A percentile compares a stretch with the other conserved stretches of the same genome.
Evolutionary conservation across 805 yeast species (phyloP).

Genomic region (Jamesozyma piceae): DNA sequence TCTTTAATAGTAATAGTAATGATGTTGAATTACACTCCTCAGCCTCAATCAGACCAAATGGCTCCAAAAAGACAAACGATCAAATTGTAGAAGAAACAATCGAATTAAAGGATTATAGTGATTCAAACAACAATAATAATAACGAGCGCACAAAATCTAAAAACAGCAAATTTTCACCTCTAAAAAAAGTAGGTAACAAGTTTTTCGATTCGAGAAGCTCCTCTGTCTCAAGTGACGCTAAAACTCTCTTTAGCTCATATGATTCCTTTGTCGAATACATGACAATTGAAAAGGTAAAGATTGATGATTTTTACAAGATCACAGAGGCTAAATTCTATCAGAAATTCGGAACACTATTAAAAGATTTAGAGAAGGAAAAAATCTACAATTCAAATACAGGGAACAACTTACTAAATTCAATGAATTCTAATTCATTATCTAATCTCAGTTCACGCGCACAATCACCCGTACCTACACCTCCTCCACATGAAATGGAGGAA

Average conservation of each 20-base stretch:
- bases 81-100: slow-evolving; percentile 12
- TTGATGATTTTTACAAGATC: slow-evolving; percentile 42
- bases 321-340: slow-evolving; percentile 40
- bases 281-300: slow-evolving; percentile 40
- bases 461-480: not conserved
- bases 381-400: slow-evolving; percentile 3
- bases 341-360: slow-evolving; percentile 38
- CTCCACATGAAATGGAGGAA: not conserved
- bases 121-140: not conserved
- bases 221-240: slow-evolving; percentile 19
- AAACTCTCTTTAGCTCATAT: slow-evolving; percentile 29
- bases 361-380: slow-evolving; percentile 38
- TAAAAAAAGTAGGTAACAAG: slow-evolving; percentile 14
- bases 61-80: slow-evolving; percentile 1
- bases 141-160: not conserved
- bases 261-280: slow-evolving; percentile 41
- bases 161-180: slow-evolving; percentile 1
- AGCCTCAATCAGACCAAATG: not conserved
- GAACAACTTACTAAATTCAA: not conserved
- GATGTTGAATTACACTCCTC: not conserved
- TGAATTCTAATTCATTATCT: not conserved
- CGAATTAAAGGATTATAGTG: slow-evolving; percentile 20
- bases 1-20: not conserved
- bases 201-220: slow-evolving; percentile 9
- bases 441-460: not conserved